Base-by-base conservation (phyloP, 2,329 filamentous ascomycete genomes). In the Pestalotiopsis sp. region DNA sequence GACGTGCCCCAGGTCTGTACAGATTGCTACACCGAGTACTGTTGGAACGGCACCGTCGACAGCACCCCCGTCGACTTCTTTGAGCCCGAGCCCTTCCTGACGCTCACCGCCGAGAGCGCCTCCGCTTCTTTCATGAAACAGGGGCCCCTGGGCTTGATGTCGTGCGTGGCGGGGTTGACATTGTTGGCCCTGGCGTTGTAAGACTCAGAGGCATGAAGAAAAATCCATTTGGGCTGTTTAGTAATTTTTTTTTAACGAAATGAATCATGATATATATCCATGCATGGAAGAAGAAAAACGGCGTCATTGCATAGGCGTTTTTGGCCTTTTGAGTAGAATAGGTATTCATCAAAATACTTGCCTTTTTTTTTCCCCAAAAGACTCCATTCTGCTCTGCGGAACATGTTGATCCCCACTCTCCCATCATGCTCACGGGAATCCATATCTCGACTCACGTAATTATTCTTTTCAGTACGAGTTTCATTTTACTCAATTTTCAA, bases 21-120 rank as follows among this genome's bases (percentile, higher is more conserved):
- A 58, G 76, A 85, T 64, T 99, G 96, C 83, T 98, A 98, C 80
- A 73, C 84, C 13, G 81, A 84, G 23, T 98, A 98, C 83, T 99
- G 96, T 87, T 99, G 96, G 96, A 89, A 98, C 78, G 96, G 96
- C n/a, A 93, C 88, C 1, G 74, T 70, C 0, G 77, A 82, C 65
- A 78, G 73, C 64, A 67, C 57, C 11, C 9, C 66, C n/a, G 66
- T 67, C 31, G 13, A n/a, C 20, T 61, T 38, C 9, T 67, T 62
- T 23, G 66, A 67, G 25, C 66, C 66, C 7, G 12, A 27, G 58
- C 57, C 66, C 13, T 62, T 62, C 12, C 49, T 67, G 38, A 38
- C 36, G 3, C 59, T 67, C n/a, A 45, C 52, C 2, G 23, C 57
- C 14, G 58, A 63, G 7, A 63, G 66, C 45, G 57, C 57, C 9